Conservation (phyloP, 495 filamentous ascomycete genomes). For the Neurospora sp. region DNA sequence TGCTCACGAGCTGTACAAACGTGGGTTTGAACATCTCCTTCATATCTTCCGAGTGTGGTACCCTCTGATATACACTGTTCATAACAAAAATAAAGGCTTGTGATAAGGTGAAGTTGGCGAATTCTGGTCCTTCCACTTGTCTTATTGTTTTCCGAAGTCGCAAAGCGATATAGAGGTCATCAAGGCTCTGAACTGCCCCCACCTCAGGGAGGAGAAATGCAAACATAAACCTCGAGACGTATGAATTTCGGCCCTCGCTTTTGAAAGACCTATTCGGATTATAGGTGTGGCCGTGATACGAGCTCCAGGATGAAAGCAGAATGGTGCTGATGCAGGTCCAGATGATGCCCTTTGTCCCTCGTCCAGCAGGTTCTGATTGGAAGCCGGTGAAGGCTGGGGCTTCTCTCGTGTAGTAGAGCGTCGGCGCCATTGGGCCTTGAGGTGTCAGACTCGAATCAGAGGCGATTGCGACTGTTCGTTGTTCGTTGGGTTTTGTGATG, state of each 20-base stretch:
- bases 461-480: background rate
- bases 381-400: background rate
- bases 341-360: background rate
- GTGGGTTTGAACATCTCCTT: too few species aligned
- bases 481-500: background rate
- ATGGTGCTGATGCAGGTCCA: background rate
- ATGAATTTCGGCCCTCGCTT: accelerated
- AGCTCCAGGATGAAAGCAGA: background rate
- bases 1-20: background rate
- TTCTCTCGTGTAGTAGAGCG: background rate
- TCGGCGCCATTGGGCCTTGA: background rate
- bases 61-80: background rate
- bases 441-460: background rate
- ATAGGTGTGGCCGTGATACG: background rate
- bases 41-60: background rate
- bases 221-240: accelerated
- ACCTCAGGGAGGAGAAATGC: background rate
- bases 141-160: background rate
- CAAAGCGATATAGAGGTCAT: accelerated
- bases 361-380: background rate
- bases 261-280: background rate
- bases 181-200: background rate
- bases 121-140: background rate
- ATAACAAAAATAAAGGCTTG: background rate
- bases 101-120: background rate